phyloP scores from a whole-genome alignment of 768 basidiomycete genomes.

The Lactarius trivialis region DNA sequence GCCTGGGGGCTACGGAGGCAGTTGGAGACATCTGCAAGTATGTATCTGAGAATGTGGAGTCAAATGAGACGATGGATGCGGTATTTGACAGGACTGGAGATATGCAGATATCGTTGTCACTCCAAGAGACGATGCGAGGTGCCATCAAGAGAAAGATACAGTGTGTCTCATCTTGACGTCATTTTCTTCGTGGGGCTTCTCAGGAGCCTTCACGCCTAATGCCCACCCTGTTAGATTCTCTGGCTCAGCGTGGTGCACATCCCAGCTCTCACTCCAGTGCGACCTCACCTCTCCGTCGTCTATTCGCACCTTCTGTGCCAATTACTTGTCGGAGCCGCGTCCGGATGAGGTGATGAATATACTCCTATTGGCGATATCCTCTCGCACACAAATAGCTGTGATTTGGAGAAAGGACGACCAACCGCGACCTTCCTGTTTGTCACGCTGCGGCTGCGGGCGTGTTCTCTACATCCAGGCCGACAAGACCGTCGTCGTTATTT shows the following conservation, averaged over 20 bases:
- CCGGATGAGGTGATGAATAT: slow-evolving; percentile 76
- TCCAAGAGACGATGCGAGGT: not conserved
- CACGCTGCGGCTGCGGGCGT: slow-evolving; percentile 64
- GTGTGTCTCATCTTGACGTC: slow-evolving; percentile 25
- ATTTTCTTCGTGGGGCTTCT: not conserved
- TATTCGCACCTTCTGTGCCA: slow-evolving; percentile 61
- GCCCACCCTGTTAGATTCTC: slow-evolving; percentile 57
- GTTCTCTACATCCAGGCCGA: slow-evolving; percentile 31
- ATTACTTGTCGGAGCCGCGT: slow-evolving; percentile 58
- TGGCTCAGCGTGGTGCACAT: slow-evolving; percentile 78
- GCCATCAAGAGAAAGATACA: not conserved
- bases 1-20: not conserved
- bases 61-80: not conserved
- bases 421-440: slow-evolving; percentile 66
- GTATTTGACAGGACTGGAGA: not conserved
- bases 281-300: slow-evolving; percentile 60
- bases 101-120: not conserved
- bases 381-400: slow-evolving; percentile 23
- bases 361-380: slow-evolving; percentile 50
- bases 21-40: not conserved
- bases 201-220: slow-evolving; percentile 73
- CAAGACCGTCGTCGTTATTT: slow-evolving; percentile 30
- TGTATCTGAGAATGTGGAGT: not conserved
- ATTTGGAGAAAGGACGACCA: slow-evolving; percentile 38
- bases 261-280: slow-evolving; percentile 68